phyloP scores from a whole-genome alignment of 2,329 filamentous ascomycete species.

The Tolypocladium capitatum region DNA sequence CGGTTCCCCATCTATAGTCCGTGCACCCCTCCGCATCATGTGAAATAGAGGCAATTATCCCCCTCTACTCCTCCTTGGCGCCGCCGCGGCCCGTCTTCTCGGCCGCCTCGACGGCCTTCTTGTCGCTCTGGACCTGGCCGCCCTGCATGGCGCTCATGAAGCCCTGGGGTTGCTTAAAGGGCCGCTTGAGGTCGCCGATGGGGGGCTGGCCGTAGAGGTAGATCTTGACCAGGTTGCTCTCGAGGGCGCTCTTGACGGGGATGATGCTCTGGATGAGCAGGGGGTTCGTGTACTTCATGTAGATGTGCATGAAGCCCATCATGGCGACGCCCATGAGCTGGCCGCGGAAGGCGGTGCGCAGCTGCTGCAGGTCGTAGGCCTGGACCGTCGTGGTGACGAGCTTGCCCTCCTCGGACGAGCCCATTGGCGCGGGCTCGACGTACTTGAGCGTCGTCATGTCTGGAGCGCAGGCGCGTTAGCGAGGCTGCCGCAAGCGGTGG shows the following conservation, averaged over 20 bases:
- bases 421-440: conserved; percentile 89
- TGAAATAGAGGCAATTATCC: neutral
- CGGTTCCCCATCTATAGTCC: neutral
- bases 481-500: neutral
- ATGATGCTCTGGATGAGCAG: conserved; percentile 98
- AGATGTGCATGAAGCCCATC: conserved; percentile 98
- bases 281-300: conserved; percentile 99
- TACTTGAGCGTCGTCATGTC: conserved; percentile 98
- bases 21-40: neutral
- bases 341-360: conserved; percentile 72
- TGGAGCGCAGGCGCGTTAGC: conserved; percentile 24
- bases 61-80: conserved; percentile 54
- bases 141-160: conserved; percentile 70
- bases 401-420: conserved; percentile 86
- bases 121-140: conserved; percentile 74
- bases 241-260: conserved; percentile 87
- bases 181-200: conserved; percentile 80
- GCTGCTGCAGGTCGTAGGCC: conserved; percentile 82
- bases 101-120: conserved; percentile 70
- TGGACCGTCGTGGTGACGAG: conserved; percentile 92
- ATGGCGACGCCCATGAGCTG: conserved; percentile 95
- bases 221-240: conserved; percentile 93
- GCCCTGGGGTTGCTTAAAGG: conserved; percentile 78
- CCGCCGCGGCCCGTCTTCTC: conserved; percentile 63
- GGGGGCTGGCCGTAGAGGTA: conserved; percentile 81